Evolutionary conservation across 1,284 basidiomycete genomes (phyloP), one percentile per base, ranked within the genome.

Genomic region (Cerrena zonata): DNA sequence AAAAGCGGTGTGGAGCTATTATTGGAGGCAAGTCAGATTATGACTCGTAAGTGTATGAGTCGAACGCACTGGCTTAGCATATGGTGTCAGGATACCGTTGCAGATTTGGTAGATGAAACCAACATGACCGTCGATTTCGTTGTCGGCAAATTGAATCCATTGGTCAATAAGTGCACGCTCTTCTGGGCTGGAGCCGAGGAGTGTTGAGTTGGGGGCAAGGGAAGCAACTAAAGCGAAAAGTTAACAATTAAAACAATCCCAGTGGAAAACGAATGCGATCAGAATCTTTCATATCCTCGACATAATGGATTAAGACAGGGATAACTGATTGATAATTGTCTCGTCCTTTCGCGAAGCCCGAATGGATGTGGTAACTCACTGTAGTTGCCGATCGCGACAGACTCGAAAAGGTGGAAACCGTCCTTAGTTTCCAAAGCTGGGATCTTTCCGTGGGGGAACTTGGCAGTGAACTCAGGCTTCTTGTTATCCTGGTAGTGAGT

Each of bases 401-500:
- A 76, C 77, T 96, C 94, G 61, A 82, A 80, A 56, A 98, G 73
- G 61, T 75, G 76, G 76, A 92, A 82, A 54, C 92, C 93, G 67
- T 95, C 84, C 40, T 76, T 70, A 48, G 76, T 74, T 68, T 93
- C 89, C 52, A 90, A 82, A 34, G 85, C 85, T 39, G 95, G 94
- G 60, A 94, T 82, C 76, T 90, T 91, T 56, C 87, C 90, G 58
- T 81, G 77, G 41, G 89, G 85, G 73, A 91, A 93, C 69, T 92
- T 92, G 58, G 75, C 65, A 49, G 86, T 69, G 72, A 86, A 93
- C 54, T 88, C 89, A 0, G 83, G 77, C 58, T 80, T 80, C 67
- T 84, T 85, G 79, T 94, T 93, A 68, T 84, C 80, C 66, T 86
- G 77, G 53, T 72, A 76, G 65, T 86, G 84, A 59, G 75, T 77